These are phyloP conservation scores for Trichoderma gracile DNA, from an alignment of 2,329 filamentous ascomycete genomes.

Conservation along the genomic window DNA sequence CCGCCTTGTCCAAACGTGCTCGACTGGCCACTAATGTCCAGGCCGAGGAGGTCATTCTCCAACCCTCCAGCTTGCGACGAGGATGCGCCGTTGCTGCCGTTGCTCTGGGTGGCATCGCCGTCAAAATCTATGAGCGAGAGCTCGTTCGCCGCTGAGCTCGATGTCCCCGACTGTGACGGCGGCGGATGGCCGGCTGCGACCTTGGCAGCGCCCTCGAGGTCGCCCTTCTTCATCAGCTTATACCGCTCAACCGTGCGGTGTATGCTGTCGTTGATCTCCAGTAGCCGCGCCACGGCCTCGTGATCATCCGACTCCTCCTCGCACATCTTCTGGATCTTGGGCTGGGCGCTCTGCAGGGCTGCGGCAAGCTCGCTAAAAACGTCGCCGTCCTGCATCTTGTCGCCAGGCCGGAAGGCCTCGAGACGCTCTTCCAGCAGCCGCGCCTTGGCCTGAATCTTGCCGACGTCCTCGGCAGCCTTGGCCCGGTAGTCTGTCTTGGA, in stretches of 20 bases:
- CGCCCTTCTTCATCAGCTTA: slow-evolving; percentile 93
- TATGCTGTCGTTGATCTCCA: slow-evolving; percentile 99
- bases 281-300: slow-evolving; percentile 89
- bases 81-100: slow-evolving; percentile 46
- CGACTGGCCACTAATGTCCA: slow-evolving; percentile 71
- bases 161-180: slow-evolving; percentile 59
- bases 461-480: slow-evolving; percentile 93
- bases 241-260: slow-evolving; percentile 94
- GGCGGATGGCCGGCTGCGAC: slow-evolving; percentile 75
- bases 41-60: slow-evolving; percentile 86
- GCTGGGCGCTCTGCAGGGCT: slow-evolving; percentile 87
- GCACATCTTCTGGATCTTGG: slow-evolving; percentile 99
- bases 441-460: slow-evolving; percentile 94
- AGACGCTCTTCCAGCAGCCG: slow-evolving; percentile 89
- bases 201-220: slow-evolving; percentile 77
- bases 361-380: slow-evolving; percentile 83
- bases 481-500: slow-evolving; percentile 97
- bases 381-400: slow-evolving; percentile 69
- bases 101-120: slow-evolving; percentile 59
- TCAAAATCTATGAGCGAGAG: slow-evolving; percentile 93
- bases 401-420: slow-evolving; percentile 77
- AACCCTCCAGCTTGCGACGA: slow-evolving; percentile 63
- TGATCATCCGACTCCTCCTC: slow-evolving; percentile 97
- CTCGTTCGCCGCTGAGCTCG: slow-evolving; percentile 58
- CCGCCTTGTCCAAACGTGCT: slow-evolving; percentile 70